Conservation (phyloP, 305 asterid species). For the Rubia occidens region DNA sequence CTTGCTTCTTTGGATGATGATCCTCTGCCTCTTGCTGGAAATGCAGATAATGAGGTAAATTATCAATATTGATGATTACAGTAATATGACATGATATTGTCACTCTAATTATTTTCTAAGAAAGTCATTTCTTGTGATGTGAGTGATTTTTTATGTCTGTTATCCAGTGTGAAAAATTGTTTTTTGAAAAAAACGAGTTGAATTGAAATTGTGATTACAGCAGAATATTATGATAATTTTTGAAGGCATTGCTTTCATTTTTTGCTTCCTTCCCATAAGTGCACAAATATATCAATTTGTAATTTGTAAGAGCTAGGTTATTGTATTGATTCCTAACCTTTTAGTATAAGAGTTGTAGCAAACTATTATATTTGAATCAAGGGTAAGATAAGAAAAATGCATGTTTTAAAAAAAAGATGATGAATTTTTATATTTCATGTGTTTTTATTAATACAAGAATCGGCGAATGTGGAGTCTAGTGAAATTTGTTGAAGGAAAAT, state of each 20-base stretch:
- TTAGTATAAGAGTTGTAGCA: not conserved
- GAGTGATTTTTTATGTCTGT: not conserved
- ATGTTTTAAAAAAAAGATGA: not conserved
- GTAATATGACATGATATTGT: not conserved
- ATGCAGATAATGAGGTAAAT: slow-evolving; percentile 38
- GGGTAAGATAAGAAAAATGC: not conserved
- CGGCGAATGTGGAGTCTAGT: too few species aligned
- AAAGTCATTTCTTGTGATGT: not conserved
- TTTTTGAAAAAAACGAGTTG: not conserved
- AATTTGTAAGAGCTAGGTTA: too few species aligned
- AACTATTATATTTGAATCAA: not conserved
- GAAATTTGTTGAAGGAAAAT: too few species aligned
- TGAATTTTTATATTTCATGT: too few species aligned
- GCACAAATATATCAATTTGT: not conserved
- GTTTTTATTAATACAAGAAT: too few species aligned
- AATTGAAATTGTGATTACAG: not conserved
- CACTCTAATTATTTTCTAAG: not conserved
- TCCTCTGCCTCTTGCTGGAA: slow-evolving; percentile 13
- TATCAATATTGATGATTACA: not conserved
- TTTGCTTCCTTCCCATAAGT: not conserved
- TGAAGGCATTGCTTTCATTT: not conserved
- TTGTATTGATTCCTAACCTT: not conserved
- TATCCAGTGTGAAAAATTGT: not conserved
- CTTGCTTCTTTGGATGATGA: slow-evolving; percentile 37
- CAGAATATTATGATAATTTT: not conserved